Conservation (phyloP, 177 flowering plant species). For the Vitis hybrid region DNA sequence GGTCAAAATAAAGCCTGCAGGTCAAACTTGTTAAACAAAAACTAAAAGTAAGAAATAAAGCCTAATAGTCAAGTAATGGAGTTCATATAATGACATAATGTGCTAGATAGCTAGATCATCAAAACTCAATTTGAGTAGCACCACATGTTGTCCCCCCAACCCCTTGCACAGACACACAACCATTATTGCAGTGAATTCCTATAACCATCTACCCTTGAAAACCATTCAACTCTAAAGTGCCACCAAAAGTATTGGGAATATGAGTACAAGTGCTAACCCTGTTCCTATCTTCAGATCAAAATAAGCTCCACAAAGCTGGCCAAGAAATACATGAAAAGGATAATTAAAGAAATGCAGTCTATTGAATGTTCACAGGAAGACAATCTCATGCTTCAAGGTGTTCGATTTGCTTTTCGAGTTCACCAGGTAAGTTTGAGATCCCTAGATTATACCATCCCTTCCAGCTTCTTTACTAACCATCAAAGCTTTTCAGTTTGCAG, state of each 20-base stretch:
- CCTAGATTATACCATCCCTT: background rate
- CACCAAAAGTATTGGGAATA: background rate
- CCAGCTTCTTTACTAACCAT: slow-evolving; percentile 9
- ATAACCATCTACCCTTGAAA: background rate
- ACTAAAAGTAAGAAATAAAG: background rate
- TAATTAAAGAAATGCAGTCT: slow-evolving; percentile 41
- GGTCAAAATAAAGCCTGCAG: background rate
- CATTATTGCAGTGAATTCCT: background rate
- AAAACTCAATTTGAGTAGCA: too few relatives aligned
- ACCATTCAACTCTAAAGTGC: background rate
- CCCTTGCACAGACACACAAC: too few relatives aligned
- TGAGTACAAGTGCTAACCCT: background rate
- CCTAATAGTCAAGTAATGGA: background rate
- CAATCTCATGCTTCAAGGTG: slow-evolving; percentile 70
- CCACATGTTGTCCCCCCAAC: too few relatives aligned
- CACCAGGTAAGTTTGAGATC: slow-evolving; percentile 66
- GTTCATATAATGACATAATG: background rate
- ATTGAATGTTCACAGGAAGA: slow-evolving; percentile 32
- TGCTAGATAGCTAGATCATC: background rate
- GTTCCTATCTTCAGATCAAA: slow-evolving; percentile 50
- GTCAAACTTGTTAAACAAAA: too few relatives aligned
- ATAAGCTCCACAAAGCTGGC: slow-evolving; percentile 59
- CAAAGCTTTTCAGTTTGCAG: slow-evolving; percentile 55
- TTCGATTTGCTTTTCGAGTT: slow-evolving; percentile 71
- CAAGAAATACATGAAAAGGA: slow-evolving; percentile 46